A percentile compares a stretch with the other conserved stretches of the same genome.
phyloP scores from a whole-genome alignment of 2,329 filamentous ascomycete genomes.

The Pseudocercospora vitis region DNA sequence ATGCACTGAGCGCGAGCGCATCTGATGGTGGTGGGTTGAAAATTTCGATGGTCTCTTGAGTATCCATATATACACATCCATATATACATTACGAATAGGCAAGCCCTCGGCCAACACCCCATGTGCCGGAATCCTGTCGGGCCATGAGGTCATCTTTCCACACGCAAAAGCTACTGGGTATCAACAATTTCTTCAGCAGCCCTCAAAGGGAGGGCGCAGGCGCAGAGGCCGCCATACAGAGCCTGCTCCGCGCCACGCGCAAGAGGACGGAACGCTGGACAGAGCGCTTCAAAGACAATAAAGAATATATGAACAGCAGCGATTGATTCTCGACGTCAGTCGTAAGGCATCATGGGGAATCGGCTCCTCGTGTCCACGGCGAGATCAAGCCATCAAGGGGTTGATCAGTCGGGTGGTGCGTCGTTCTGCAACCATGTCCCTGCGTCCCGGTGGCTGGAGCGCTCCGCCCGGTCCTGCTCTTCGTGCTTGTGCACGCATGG shows the following conservation, averaged over 20 bases:
- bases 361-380: neutral
- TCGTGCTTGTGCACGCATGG: conserved; percentile 35
- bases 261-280: neutral
- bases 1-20: no score
- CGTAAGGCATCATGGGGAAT: neutral
- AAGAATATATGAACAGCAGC: neutral
- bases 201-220: neutral
- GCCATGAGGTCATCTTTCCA: neutral
- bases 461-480: conserved; percentile 18
- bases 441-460: conserved; percentile 23
- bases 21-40: no score
- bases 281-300: neutral
- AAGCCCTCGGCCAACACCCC: neutral
- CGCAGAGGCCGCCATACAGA: neutral
- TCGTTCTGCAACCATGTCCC: conserved; percentile 34
- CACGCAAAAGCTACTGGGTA: conserved; percentile 16
- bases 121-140: neutral
- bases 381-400: conserved; percentile 32
- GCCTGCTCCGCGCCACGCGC: neutral
- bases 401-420: conserved; percentile 39
- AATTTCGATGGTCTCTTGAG: no score
- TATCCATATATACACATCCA: conserved; percentile 1
- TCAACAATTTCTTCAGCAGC: conserved; percentile 11
- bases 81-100: conserved; percentile 27
- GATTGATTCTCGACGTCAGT: conserved; percentile 1